Percentiles rank a stretch among this genome's conserved stretches.
Evolutionary conservation across 371 early-diverging fungal genomes (phyloP).

Genomic region (Chytridium lagenaria): DNA sequence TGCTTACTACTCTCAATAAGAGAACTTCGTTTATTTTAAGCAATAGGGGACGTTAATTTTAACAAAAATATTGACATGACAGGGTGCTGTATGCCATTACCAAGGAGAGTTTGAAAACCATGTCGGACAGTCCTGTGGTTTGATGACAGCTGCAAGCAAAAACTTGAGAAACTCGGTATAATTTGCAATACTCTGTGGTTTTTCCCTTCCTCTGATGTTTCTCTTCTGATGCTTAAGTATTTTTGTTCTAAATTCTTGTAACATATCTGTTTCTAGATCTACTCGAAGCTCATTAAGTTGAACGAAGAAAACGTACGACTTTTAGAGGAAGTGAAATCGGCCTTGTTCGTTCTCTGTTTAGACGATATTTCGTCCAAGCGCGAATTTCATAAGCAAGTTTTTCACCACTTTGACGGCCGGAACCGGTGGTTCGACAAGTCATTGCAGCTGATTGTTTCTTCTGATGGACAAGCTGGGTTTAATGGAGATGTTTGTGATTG

Average conservation of each 20-base stretch:
- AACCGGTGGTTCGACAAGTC: slow-evolving; percentile 98
- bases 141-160: slow-evolving; percentile 71
- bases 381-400: slow-evolving; percentile 63
- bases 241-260: no score
- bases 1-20: no score
- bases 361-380: slow-evolving; percentile 70
- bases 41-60: no score
- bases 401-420: slow-evolving; percentile 74
- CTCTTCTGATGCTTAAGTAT: no score
- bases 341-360: slow-evolving; percentile 85
- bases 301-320: slow-evolving; percentile 66
- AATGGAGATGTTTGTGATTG: slow-evolving; percentile 82
- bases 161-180: background rate
- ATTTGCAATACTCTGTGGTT: no score
- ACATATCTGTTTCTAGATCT: slow-evolving; percentile 10
- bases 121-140: slow-evolving; percentile 66
- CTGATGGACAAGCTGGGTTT: slow-evolving; percentile 86
- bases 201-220: no score
- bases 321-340: slow-evolving; percentile 72
- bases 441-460: slow-evolving; percentile 82
- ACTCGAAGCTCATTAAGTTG: slow-evolving; percentile 44
- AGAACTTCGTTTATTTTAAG: no score
- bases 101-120: slow-evolving; percentile 38
- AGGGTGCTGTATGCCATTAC: slow-evolving; percentile 50
- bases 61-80: no score